Base-by-base conservation (phyloP, 2,329 filamentous ascomycete species). In the Aspergillus sp. region DNA sequence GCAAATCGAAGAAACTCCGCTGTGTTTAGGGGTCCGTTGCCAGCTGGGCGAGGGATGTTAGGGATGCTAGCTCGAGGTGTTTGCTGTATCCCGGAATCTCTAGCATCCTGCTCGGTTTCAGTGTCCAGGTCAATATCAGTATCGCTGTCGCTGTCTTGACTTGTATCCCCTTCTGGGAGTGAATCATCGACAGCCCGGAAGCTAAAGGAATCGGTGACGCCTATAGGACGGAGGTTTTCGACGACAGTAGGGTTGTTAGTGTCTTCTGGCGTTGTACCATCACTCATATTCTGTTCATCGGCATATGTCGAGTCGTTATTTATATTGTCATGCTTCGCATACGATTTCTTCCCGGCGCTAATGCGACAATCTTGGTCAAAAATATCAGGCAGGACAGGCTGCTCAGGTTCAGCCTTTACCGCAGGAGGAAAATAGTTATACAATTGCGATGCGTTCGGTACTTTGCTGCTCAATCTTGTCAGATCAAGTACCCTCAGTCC, bases 361-460 rank as follows among this genome's bases (percentile, higher is more conserved):
- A 63, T 56, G 20, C 49, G 49, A 42, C 53, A 62, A 23, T 62
- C 59, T 12, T 52, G 41, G 30, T 53, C 57, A 30, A 68, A 64
- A 7, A 68, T 53, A 47, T 65, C 58, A 25, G 59, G 59, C 13
- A 64, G 47, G 4, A 54, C 41, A 5, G 54, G 43, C 35, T 61
- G 55, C 12, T 59, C 57, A 25, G 53, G 52, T 15, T 56, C 52
- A 12, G 42, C 17, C 38, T 51, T 60, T 4, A 50, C 52, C 5
- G 52, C 50, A 41, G 59, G 57, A 5, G 60, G 53, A 32, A 60
- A 58, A 41, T 60, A 58, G 41, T 59, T 57, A 42, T 64, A 62
- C 9, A 60, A 35, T 27, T 56, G 60, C 1, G 65, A 64, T 13
- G 62, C 53, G 50, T 64, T 59, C 3, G 56, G 56, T 17, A 68